Evolutionary conservation across 2,329 filamentous ascomycete genomes (phyloP).

Genomic region (Ophiocordyceps camponoti-leonardi): DNA sequence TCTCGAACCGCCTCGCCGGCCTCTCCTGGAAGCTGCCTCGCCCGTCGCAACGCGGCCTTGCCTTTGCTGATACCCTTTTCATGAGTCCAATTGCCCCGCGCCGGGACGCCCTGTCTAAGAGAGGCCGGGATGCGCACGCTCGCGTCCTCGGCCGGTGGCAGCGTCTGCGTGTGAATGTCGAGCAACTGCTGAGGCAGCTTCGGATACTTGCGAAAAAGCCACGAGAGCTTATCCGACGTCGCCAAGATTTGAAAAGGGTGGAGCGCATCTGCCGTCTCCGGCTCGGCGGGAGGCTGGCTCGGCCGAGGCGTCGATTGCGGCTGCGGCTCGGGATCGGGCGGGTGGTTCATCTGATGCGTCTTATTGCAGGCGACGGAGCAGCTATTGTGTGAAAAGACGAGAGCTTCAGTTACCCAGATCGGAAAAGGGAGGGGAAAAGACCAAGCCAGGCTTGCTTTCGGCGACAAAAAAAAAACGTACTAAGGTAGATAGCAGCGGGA

Average conservation of each 20-base stretch:
- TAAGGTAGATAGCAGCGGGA: slow-evolving; percentile 39
- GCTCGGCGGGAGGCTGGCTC: slow-evolving; percentile 1
- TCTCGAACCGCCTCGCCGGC: slow-evolving; percentile 42
- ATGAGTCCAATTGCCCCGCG: slow-evolving; percentile 33
- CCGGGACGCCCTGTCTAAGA: slow-evolving; percentile 15
- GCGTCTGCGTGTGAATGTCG: slow-evolving; percentile 30
- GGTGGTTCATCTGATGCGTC: slow-evolving; percentile 31
- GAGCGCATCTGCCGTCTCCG: slow-evolving; percentile 5
- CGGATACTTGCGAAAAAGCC: slow-evolving; percentile 36
- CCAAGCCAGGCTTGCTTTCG: not conserved
- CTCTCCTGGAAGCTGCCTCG: slow-evolving; percentile 30
- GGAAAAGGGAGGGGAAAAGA: no score
- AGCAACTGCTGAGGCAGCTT: slow-evolving; percentile 26
- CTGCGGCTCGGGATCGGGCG: slow-evolving; percentile 18
- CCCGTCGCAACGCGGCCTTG: slow-evolving; percentile 32
- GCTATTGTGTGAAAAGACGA: slow-evolving; percentile 14
- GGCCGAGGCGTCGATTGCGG: slow-evolving; percentile 6
- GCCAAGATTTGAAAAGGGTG: slow-evolving; percentile 36
- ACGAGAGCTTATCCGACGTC: slow-evolving; percentile 27
- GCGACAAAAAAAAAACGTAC: slow-evolving; percentile 21
- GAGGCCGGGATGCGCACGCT: slow-evolving; percentile 14
- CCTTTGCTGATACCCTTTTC: slow-evolving; percentile 41
- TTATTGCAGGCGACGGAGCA: slow-evolving; percentile 43
- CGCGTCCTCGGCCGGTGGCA: slow-evolving; percentile 20
- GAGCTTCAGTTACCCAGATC: not conserved